Conservation (phyloP, 2,329 filamentous ascomycete genomes). For the Lasiodiplodia citricola region DNA sequence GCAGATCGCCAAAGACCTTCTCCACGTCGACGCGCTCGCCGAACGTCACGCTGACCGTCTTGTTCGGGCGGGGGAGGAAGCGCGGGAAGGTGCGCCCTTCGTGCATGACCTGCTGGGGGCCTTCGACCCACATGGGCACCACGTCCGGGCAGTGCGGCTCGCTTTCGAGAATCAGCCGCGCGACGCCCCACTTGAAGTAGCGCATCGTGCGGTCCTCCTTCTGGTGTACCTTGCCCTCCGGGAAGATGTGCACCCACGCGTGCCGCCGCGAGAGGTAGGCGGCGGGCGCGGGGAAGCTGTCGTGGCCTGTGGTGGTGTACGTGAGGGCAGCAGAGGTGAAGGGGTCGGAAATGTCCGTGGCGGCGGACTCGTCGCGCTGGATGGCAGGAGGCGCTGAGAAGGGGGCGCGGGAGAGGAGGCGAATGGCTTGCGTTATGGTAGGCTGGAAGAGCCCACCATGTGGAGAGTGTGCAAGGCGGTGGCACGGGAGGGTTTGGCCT, state of each 20-base stretch:
- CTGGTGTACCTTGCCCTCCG: constrained; percentile 94
- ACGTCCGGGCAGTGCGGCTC: constrained; percentile 81
- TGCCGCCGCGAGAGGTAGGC: constrained; percentile 71
- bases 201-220: constrained; percentile 78
- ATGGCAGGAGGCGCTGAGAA: constrained; percentile 38
- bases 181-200: constrained; percentile 98
- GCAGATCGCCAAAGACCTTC: constrained; percentile 75
- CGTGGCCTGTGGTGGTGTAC: constrained; percentile 70
- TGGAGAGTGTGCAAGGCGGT: constrained; percentile 77
- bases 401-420: constrained; percentile 72
- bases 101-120: constrained; percentile 85
- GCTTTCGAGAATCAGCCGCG: constrained; percentile 86
- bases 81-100: constrained; percentile 80
- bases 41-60: constrained; percentile 74
- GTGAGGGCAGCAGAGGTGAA: constrained; percentile 60
- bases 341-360: constrained; percentile 53
- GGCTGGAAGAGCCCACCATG: constrained; percentile 89
- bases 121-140: constrained; percentile 93
- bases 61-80: constrained; percentile 76
- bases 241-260: constrained; percentile 94
- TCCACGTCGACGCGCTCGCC: constrained; percentile 79
- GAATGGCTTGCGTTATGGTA: constrained; percentile 83
- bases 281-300: constrained; percentile 73
- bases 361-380: constrained; percentile 22
- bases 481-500: constrained; percentile 89